Evolutionary conservation across 208 protist genomes (phyloP).

Genomic region (Crithidia acanthocephali): DNA sequence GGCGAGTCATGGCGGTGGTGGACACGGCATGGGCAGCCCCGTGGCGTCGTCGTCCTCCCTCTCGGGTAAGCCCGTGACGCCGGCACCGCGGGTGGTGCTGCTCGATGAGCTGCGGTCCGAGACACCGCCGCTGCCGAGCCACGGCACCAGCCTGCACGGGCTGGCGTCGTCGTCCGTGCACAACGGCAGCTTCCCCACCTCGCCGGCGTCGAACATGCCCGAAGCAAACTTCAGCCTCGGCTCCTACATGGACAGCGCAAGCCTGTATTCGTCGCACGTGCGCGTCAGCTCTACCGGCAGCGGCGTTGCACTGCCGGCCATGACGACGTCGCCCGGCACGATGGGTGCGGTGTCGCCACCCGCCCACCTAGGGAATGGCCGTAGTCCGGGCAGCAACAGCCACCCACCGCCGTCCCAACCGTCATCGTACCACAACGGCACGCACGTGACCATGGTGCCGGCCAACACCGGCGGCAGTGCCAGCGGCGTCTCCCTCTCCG

Average conservation of each 20-base stretch:
- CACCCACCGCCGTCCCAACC: no score
- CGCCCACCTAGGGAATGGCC: no score
- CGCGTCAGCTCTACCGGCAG: background rate
- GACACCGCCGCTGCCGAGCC: conserved; percentile 2
- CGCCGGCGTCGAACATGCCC: background rate
- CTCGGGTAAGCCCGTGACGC: background rate
- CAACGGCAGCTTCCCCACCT: conserved; percentile 5
- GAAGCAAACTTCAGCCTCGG: background rate
- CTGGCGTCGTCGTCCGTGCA: background rate
- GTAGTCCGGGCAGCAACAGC: no score
- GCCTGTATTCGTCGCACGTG: no score
- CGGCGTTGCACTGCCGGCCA: background rate
- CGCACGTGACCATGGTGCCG: conserved; percentile 9
- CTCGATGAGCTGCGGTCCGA: conserved; percentile 16
- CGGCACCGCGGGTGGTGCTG: background rate
- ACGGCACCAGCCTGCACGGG: background rate
- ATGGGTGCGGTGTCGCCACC: background rate
- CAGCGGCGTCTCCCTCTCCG: conserved; percentile 8
- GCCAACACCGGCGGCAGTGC: background rate
- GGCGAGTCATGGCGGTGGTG: background rate
- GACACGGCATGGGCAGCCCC: background rate
- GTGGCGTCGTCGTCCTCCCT: background rate
- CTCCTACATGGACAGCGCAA: background rate
- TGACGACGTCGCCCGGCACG: background rate
- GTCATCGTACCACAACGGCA: background rate